A percentile compares a stretch with the other conserved stretches of the same genome.
Evolutionary conservation across 2,329 filamentous ascomycete genomes (phyloP).

Genomic region (Colletotrichum cereale): DNA sequence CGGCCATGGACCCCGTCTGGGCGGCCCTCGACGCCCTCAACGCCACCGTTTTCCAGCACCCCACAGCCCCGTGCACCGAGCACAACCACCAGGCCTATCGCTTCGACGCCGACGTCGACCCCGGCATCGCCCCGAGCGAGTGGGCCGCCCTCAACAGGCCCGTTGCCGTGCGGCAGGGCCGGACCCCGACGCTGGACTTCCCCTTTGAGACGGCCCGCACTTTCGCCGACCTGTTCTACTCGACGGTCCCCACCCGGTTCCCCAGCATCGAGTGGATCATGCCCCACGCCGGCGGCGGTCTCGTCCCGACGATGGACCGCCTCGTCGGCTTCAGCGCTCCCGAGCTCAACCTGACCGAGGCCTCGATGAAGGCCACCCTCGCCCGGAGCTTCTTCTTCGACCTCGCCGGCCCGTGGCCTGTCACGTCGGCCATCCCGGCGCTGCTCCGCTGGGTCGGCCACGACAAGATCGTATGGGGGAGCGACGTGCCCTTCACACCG

Average conservation of each 20-base stretch:
- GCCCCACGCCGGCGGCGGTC: conserved; percentile 44
- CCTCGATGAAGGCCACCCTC: conserved; percentile 45
- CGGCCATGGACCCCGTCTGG: conserved; percentile 59
- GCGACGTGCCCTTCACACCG: conserved; percentile 44
- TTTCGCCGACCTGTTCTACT: conserved; percentile 40
- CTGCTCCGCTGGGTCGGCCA: conserved; percentile 44
- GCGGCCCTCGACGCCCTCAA: conserved; percentile 59
- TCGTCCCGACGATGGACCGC: conserved; percentile 44
- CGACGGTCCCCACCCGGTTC: conserved; percentile 43
- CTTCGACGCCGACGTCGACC: conserved; percentile 24
- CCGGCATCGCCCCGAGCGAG: conserved; percentile 11
- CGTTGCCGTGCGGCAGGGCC: background rate
- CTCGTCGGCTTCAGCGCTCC: conserved; percentile 12
- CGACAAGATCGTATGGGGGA: conserved; percentile 42
- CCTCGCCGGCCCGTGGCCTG: conserved; percentile 45
- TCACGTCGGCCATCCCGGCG: conserved; percentile 39
- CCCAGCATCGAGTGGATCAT: conserved; percentile 45
- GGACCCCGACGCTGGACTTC: conserved; percentile 42
- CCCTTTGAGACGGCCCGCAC: conserved; percentile 43
- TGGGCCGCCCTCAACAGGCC: conserved; percentile 30
- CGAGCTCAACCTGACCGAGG: conserved; percentile 44
- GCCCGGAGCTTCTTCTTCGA: conserved; percentile 44
- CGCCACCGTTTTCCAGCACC: conserved; percentile 66
- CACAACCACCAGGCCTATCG: conserved; percentile 25
- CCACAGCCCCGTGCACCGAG: conserved; percentile 60